Evolutionary conservation across 139 green algal species (phyloP), one percentile per base, ranked within the genome.

Genomic region (Chlorella sp.): DNA sequence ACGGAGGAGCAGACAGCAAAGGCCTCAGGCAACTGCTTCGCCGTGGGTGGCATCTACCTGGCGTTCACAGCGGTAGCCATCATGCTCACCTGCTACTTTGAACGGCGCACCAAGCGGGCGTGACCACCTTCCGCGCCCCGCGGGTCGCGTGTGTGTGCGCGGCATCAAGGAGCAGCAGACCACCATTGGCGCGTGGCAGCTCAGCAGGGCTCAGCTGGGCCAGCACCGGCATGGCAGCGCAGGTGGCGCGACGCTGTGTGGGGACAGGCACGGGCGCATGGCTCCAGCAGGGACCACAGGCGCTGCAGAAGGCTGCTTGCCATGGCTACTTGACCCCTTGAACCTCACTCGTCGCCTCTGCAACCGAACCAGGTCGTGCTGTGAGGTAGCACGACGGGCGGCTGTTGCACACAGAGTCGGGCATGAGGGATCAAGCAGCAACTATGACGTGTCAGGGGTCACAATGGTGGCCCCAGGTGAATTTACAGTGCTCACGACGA

Each of bases 21-120:
- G 5, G 85, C 82, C 24, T 62, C 79, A 1, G 27, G 67, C 6
- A 87, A 80, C 63, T 86, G 79, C 71, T 85, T 81, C 61, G 70
- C 71, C 2, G 79, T 86, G 1, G 79, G 71, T 3, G 82, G 55
- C 34, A 82, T 90, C 20, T 90, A 88, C 50, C 32, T 82, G 3
- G 79, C 62, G 29, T 78, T 86, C 65, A 72, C 75, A 35, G 74
- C 82, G 27, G 30, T 86, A 31, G 82, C 74, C 3, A 60, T 73
- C 5, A 31, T 79, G 3, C 79, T 33, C 17, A 35, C 27, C 5
- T 74, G 68, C 59, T 78, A 70, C 30, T 70, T 77, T 29, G 35
- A 69, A 2, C 14, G 35, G 26, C 33, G 35, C 31, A 29, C 42
- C 31, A 72, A 17, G 42, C 42, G 42, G 17, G 10, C 42, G 17